Conservation (phyloP, 441 rosid species). For the Mallotus japonicus region DNA sequence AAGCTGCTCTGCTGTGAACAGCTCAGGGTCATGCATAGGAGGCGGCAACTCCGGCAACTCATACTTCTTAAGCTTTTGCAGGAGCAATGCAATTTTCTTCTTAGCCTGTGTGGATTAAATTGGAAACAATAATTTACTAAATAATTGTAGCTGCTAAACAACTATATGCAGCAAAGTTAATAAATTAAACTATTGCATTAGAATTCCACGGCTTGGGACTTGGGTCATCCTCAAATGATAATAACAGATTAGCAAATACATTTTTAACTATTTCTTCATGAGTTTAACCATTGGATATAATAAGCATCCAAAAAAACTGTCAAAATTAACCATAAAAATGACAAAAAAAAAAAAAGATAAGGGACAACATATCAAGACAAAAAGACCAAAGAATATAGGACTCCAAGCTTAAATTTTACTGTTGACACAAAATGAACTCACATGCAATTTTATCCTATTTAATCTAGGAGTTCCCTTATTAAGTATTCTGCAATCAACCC, state of each 20-base stretch:
- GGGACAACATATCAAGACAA: not conserved
- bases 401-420: not conserved
- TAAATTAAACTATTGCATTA: not conserved
- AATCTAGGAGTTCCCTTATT: not conserved
- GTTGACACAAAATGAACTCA: not conserved
- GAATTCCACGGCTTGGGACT: not conserved
- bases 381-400: not conserved
- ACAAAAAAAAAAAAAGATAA: not conserved
- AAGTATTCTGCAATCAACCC: not conserved
- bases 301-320: not conserved
- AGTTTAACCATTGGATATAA: not conserved
- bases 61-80: conserved; percentile 90
- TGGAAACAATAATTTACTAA: not conserved
- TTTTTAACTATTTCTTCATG: not conserved
- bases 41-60: conserved; percentile 92
- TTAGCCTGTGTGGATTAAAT: conserved; percentile 60
- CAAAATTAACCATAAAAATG: not conserved
- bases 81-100: conserved; percentile 85
- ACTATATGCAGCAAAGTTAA: not conserved
- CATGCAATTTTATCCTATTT: not conserved
- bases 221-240: not conserved
- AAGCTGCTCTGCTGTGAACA: conserved; percentile 73
- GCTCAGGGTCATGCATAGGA: conserved; percentile 92
- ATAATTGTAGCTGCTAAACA: not conserved
- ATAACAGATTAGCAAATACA: not conserved